Conservation (phyloP, 148 eudicot genomes). For the Hydrangea macrophylla region DNA sequence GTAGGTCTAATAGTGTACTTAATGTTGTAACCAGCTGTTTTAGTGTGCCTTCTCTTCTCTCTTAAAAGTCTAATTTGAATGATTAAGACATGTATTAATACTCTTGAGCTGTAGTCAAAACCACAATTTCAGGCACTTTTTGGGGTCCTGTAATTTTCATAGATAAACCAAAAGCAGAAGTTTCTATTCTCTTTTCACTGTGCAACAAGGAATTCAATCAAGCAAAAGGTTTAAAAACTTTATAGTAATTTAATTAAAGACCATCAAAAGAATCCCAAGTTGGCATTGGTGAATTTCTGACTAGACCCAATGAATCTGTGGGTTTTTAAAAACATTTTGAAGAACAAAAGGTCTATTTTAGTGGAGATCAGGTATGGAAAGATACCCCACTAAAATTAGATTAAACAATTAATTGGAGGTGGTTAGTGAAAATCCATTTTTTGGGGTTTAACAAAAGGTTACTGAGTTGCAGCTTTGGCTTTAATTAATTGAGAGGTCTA, state of each 20-base stretch:
- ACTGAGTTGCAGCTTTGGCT: slow-evolving; percentile 15
- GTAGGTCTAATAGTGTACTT: slow-evolving; percentile 19
- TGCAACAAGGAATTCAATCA: slow-evolving; percentile 7
- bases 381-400: slow-evolving; percentile 20
- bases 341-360: slow-evolving; percentile 18
- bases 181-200: slow-evolving; percentile 37
- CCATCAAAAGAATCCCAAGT: slow-evolving; percentile 49
- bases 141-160: slow-evolving; percentile 20
- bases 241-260: neutral
- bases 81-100: slow-evolving; percentile 31
- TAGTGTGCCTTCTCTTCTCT: slow-evolving; percentile 25
- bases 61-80: slow-evolving; percentile 33
- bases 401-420: slow-evolving; percentile 17
- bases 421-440: slow-evolving; percentile 25
- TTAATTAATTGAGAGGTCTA: slow-evolving; percentile 13
- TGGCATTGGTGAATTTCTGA: slow-evolving; percentile 42
- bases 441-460: slow-evolving; percentile 11
- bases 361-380: slow-evolving; percentile 45
- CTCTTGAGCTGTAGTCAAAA: slow-evolving; percentile 43
- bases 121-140: slow-evolving; percentile 38
- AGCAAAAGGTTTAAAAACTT: neutral
- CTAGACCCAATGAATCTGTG: slow-evolving; percentile 39
- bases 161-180: slow-evolving; percentile 28
- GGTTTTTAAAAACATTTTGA: slow-evolving; percentile 15
- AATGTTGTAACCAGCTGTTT: slow-evolving; percentile 48